Conservation (phyloP, 352 stramenopile genomes). For the Thraustotheca clavata region DNA sequence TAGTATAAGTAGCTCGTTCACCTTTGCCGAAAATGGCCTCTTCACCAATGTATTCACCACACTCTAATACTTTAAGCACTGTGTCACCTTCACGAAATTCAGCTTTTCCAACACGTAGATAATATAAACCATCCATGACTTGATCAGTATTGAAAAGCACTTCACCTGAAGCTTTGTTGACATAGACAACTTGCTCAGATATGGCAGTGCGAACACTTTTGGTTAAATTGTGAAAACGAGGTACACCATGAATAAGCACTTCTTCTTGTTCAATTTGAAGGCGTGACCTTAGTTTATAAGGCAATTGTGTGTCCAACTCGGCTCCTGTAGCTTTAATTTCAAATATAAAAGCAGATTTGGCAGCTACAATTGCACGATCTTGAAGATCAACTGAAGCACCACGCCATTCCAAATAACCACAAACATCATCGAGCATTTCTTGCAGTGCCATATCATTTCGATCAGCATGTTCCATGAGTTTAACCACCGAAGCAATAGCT, state of each 20-base stretch:
- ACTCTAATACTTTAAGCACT: not conserved
- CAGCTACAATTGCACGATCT: conserved; percentile 3
- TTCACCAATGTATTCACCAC: conserved; percentile 6
- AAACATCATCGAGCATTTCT: conserved; percentile 20
- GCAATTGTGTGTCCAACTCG: conserved; percentile 7
- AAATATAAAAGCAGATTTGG: conserved; percentile 2
- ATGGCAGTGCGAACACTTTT: conserved; percentile 13
- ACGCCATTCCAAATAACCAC: conserved; percentile 20
- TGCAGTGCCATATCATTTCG: conserved; percentile 21
- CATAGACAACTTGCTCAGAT: conserved; percentile 13
- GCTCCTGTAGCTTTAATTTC: conserved; percentile 10
- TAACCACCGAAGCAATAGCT: conserved; percentile 18
- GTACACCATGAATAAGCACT: conserved; percentile 12
- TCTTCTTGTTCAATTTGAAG: conserved; percentile 18
- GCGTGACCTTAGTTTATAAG: not conserved
- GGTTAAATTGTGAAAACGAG: not conserved
- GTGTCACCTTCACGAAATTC: not conserved
- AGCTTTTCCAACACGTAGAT: conserved; percentile 1
- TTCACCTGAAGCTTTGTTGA: conserved; percentile 15
- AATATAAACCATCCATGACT: conserved; percentile 2
- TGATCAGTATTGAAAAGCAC: not conserved
- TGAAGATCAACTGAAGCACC: conserved; percentile 10
- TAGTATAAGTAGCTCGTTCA: not conserved
- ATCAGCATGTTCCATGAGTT: conserved; percentile 21
- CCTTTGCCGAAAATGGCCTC: not conserved